These are phyloP conservation scores for Candida manassasensis DNA, from an alignment of 805 yeast genomes.

Conservation along the genomic window DNA sequence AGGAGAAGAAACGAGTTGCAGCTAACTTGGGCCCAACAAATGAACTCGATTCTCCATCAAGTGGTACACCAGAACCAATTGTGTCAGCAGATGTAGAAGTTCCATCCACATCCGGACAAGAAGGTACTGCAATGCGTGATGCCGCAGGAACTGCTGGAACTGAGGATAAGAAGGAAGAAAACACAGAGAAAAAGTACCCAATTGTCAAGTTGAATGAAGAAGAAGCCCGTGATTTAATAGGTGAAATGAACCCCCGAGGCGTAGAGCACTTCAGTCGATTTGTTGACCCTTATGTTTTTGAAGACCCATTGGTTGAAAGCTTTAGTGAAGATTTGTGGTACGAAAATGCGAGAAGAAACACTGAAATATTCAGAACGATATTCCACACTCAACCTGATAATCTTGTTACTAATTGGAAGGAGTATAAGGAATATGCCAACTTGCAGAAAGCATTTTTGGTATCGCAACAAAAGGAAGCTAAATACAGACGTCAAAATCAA, in stretches of 20 bases:
- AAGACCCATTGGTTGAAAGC: slow-evolving; percentile 78
- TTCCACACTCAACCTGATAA: slow-evolving; percentile 96
- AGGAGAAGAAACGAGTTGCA: slow-evolving; percentile 29
- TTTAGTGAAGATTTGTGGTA: slow-evolving; percentile 87
- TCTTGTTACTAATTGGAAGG: slow-evolving; percentile 83
- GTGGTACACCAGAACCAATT: slow-evolving; percentile 1
- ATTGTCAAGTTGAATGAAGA: slow-evolving; percentile 41
- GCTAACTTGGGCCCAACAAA: slow-evolving; percentile 22
- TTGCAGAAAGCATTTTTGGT: slow-evolving; percentile 52
- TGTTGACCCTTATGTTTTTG: slow-evolving; percentile 84
- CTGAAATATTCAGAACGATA: slow-evolving; percentile 73
- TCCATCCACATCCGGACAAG: slow-evolving; percentile 7
- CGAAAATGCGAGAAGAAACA: slow-evolving; percentile 77
- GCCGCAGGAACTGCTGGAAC: slow-evolving; percentile 1
- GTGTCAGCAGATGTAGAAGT: slow-evolving; percentile 6
- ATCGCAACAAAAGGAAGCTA: slow-evolving; percentile 35
- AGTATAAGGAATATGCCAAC: slow-evolving; percentile 68
- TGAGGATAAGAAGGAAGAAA: background rate
- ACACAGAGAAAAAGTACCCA: slow-evolving; percentile 21
- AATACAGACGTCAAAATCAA: slow-evolving; percentile 17
- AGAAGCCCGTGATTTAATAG: slow-evolving; percentile 39
- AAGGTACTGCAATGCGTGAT: background rate
- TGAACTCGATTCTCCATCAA: slow-evolving; percentile 3
- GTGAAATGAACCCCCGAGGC: slow-evolving; percentile 34
- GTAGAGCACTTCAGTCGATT: slow-evolving; percentile 37